Percentiles rank a stretch among this genome's conserved stretches.
phyloP scores from a whole-genome alignment of 345 rosid species.

The Excoecaria cochinchinensis region DNA sequence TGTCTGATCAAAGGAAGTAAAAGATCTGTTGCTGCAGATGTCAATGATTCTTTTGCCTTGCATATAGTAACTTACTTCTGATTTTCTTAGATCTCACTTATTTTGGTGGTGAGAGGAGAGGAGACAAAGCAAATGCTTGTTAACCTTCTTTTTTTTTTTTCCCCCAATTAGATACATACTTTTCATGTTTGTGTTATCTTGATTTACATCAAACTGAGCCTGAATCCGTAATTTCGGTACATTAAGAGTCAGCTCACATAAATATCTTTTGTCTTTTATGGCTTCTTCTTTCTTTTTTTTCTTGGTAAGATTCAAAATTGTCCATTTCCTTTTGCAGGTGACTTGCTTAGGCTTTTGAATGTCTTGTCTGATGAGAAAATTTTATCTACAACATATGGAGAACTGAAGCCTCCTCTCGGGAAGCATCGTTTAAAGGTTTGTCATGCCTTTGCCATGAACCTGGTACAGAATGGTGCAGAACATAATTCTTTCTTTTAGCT shows the following conservation, averaged over 20 bases:
- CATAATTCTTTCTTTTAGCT: not conserved
- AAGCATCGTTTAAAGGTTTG: conserved; percentile 93
- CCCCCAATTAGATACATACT: not conserved
- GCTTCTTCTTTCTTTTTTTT: not conserved
- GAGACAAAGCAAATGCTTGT: not conserved
- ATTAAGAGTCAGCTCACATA: not conserved
- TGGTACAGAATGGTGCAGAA: not conserved
- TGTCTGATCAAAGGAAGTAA: not conserved
- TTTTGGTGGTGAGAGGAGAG: not conserved
- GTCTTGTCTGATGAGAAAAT: conserved; percentile 74
- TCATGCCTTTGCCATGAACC: not conserved
- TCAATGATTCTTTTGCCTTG: not conserved
- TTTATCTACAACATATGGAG: conserved; percentile 92
- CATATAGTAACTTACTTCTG: not conserved
- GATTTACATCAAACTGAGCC: not conserved
- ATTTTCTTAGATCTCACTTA: not conserved
- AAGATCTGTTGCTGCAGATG: not conserved
- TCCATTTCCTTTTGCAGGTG: conserved; percentile 49
- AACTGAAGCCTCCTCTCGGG: conserved; percentile 95
- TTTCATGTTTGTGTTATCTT: not conserved
- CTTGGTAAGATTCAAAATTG: conserved; percentile 7
- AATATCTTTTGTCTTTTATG: not conserved
- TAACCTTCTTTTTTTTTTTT: not conserved
- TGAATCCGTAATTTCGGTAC: conserved; percentile 1
- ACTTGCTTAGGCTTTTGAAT: conserved; percentile 68